Evolutionary conservation across 805 yeast genomes (phyloP).

Genomic region (Gaillardinia entomophila): DNA sequence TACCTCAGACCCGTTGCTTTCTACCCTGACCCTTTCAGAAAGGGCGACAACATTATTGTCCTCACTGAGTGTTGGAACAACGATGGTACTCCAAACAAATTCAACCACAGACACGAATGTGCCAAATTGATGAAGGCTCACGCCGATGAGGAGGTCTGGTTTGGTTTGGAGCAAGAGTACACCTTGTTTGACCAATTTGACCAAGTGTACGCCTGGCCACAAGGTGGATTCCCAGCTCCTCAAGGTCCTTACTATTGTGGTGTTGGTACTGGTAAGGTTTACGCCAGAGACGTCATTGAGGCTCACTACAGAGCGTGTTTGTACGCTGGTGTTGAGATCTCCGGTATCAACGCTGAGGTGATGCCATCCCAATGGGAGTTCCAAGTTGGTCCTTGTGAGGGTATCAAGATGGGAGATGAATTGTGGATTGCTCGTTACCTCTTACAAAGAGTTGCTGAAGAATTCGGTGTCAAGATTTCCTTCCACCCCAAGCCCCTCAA

Average conservation of each 20-base stretch:
- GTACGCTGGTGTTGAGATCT: conserved; percentile 81
- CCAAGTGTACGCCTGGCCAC: conserved; percentile 96
- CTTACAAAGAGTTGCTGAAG: conserved; percentile 93
- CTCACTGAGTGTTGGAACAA: conserved; percentile 96
- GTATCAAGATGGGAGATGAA: conserved; percentile 95
- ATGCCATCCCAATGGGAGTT: conserved; percentile 99
- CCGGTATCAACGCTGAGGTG: conserved; percentile 98
- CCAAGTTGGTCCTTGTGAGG: conserved; percentile 98
- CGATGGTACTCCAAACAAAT: conserved; percentile 98
- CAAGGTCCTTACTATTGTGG: conserved; percentile 99
- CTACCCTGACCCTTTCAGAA: conserved; percentile 96
- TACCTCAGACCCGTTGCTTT: conserved; percentile 92
- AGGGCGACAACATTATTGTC: conserved; percentile 94
- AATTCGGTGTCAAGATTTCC: conserved; percentile 96
- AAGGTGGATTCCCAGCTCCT: conserved; percentile 99
- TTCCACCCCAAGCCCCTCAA: conserved; percentile 98
- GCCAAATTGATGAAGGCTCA: conserved; percentile 93
- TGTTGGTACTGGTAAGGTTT: conserved; percentile 98
- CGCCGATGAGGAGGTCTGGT: conserved; percentile 81
- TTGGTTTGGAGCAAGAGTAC: conserved; percentile 98
- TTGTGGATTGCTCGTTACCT: conserved; percentile 95
- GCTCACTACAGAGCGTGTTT: conserved; percentile 99
- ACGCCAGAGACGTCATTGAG: conserved; percentile 96
- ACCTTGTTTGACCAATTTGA: conserved; percentile 90
- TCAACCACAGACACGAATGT: conserved; percentile 96